phyloP scores from a whole-genome alignment of 2,329 filamentous ascomycete species.

The Aspergillus sp. region DNA sequence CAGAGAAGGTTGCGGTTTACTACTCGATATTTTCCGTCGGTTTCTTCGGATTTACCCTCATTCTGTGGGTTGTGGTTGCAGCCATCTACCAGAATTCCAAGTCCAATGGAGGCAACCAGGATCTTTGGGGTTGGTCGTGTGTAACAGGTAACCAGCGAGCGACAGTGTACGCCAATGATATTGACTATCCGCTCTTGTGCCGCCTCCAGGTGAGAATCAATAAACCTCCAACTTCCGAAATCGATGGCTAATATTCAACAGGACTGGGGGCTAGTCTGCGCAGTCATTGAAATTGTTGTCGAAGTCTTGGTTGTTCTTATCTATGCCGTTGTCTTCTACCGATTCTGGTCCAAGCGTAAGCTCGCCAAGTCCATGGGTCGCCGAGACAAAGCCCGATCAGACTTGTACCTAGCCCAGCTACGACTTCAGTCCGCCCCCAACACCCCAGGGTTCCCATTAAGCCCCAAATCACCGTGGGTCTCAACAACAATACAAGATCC shows the following conservation, averaged over 20 bases:
- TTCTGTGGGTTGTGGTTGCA: slow-evolving; percentile 89
- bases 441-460: slow-evolving; percentile 82
- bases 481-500: slow-evolving; percentile 43
- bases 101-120: slow-evolving; percentile 71
- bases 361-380: slow-evolving; percentile 96
- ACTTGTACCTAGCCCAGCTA: slow-evolving; percentile 88
- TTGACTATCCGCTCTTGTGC: slow-evolving; percentile 89
- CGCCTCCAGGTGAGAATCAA: slow-evolving; percentile 67
- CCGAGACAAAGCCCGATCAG: slow-evolving; percentile 88
- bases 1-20: slow-evolving; percentile 91
- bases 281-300: slow-evolving; percentile 93
- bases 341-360: slow-evolving; percentile 93
- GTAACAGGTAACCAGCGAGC: slow-evolving; percentile 75
- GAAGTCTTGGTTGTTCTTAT: slow-evolving; percentile 88
- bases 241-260: slow-evolving; percentile 38
- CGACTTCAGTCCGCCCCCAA: slow-evolving; percentile 88
- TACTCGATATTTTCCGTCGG: slow-evolving; percentile 91
- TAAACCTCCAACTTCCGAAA: neutral
- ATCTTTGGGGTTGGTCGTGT: slow-evolving; percentile 99
- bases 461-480: slow-evolving; percentile 52
- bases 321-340: slow-evolving; percentile 94
- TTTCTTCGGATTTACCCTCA: slow-evolving; percentile 89
- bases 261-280: slow-evolving; percentile 95
- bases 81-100: slow-evolving; percentile 78
- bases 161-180: slow-evolving; percentile 72